These are phyloP conservation scores for Echium plantagineum DNA, from an alignment of 257 asterid genomes.

Conservation along the genomic window DNA sequence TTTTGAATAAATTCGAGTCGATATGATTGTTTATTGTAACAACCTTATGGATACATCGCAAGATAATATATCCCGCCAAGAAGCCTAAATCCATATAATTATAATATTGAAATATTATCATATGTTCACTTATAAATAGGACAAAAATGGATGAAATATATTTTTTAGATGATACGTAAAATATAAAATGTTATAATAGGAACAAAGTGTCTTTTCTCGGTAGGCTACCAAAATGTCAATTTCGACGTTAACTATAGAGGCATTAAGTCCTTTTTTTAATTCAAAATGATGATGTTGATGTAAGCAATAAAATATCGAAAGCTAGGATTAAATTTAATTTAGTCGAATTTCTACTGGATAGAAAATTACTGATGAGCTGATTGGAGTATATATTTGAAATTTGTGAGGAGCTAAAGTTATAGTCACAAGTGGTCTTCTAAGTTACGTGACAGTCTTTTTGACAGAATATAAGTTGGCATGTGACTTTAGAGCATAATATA, in stretches of 20 bases:
- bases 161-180: neutral
- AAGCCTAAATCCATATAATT: neutral
- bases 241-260: neutral
- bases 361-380: neutral
- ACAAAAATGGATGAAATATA: neutral
- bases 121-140: no score
- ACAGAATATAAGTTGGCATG: conserved; percentile 32
- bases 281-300: neutral
- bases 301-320: no score
- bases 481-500: conserved; percentile 16
- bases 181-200: no score
- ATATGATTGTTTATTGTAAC: neutral
- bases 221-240: neutral
- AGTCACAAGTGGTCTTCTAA: conserved; percentile 24
- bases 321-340: neutral
- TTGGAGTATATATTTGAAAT: neutral
- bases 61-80: neutral
- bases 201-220: neutral
- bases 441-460: conserved; percentile 16
- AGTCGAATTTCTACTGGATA: neutral
- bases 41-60: no score
- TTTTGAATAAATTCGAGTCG: neutral
- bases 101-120: neutral
- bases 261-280: no score
- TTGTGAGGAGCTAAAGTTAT: conserved; percentile 12